Evolutionary conservation across 352 stramenopile species (phyloP), one percentile per base, ranked within the genome.

Genomic region (Halophytophthora batemanensis): DNA sequence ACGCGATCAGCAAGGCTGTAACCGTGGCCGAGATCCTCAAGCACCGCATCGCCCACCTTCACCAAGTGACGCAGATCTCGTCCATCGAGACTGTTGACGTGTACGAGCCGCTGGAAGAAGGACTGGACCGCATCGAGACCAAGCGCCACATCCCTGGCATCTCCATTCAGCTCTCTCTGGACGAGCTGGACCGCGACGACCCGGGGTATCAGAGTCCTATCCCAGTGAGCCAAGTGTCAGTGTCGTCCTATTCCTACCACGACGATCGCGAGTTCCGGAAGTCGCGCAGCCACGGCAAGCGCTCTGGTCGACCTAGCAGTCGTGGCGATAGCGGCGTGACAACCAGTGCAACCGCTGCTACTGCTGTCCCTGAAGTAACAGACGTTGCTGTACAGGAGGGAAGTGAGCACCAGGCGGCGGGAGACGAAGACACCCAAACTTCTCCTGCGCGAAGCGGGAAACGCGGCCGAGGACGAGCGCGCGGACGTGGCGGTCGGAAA

Each of bases 91-190:
- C 78, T 0, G 59, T 87, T 34, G 84, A 94, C 45, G 74, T 87
- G 39, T 94, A 93, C 42, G 84, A 94, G 56, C 84, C 84, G 25
- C 62, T 94, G 22, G 84, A 94, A 49, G 84, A 94, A 65, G 84
- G 84, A 22, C 66, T 94, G 17, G 84, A 94, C 45, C 69, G 76
- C 45, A 82, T 92, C 21, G 76, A 90, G 66, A 83, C 66, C 15
- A 83, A 69, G 48, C 77, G 79, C 33, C 66, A 83, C 37, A 85
- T 93, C 45, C 77, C 84, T 1, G 73, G 77, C 34, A 93, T 94
- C 50, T 78, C 68, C 25, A 89, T 94, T 49, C 58, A 81, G 43
- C 50, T 94, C 28, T 89, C 82, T 23, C 65, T 91, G 38, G 74
- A 91, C 21, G 44, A 65, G 41, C 40, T 93, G 60, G 66, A 90